These are phyloP conservation scores for Fagus sylvatica DNA, from an alignment of 306 rosid genomes.

Conservation along the genomic window DNA sequence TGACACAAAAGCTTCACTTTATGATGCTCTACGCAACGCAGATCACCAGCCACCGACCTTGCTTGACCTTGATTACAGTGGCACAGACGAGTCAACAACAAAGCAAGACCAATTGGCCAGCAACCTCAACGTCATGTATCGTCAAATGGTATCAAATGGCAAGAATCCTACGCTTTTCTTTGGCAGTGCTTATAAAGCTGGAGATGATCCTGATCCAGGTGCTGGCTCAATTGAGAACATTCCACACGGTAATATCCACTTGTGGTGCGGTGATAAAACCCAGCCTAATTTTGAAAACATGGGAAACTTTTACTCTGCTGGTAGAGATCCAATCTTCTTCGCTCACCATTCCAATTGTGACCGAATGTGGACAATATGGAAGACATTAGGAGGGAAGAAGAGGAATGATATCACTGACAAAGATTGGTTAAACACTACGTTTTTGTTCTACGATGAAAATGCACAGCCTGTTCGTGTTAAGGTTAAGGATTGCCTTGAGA, in stretches of 20 bases:
- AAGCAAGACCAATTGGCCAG: slow-evolving; percentile 1
- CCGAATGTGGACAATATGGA: slow-evolving; percentile 75
- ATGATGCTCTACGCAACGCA: slow-evolving; percentile 41
- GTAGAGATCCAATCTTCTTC: slow-evolving; percentile 68
- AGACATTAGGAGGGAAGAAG: slow-evolving; percentile 43
- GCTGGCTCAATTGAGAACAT: slow-evolving; percentile 54
- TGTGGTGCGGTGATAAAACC: slow-evolving; percentile 53
- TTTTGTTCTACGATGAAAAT: slow-evolving; percentile 75
- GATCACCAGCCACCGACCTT: slow-evolving; percentile 61
- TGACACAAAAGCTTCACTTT: slow-evolving; percentile 48
- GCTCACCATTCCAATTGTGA: slow-evolving; percentile 71
- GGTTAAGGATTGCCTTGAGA: slow-evolving; percentile 63
- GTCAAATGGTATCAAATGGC: slow-evolving; percentile 63
- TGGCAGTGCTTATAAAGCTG: slow-evolving; percentile 56
- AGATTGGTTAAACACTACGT: slow-evolving; percentile 63
- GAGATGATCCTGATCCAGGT: slow-evolving; percentile 54
- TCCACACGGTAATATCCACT: slow-evolving; percentile 64
- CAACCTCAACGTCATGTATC: slow-evolving; percentile 65
- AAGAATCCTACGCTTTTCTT: slow-evolving; percentile 50
- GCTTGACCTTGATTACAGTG: slow-evolving; percentile 45
- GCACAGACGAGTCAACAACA: background rate
- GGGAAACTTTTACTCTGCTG: slow-evolving; percentile 79
- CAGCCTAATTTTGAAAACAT: slow-evolving; percentile 60
- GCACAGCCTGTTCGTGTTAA: slow-evolving; percentile 56
- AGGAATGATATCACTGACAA: slow-evolving; percentile 42